phyloP scores from a whole-genome alignment of 2,329 filamentous ascomycete species.

The Akanthomyces muscarius region DNA sequence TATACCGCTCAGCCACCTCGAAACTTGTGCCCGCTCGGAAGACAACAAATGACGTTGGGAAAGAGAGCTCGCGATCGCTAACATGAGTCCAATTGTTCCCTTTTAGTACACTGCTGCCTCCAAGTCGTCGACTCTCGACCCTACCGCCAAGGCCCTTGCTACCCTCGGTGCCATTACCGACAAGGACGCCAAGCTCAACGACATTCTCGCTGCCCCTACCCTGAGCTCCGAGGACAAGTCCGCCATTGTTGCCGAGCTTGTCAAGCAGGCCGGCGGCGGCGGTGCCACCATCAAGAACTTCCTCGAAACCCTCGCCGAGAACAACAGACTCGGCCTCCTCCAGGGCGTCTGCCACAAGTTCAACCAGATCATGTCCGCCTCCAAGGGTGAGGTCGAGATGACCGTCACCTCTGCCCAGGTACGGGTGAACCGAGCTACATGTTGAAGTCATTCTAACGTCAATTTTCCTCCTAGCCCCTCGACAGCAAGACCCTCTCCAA shows the following conservation, averaged over 20 bases:
- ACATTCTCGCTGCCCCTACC: conserved; percentile 75
- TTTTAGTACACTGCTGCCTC: conserved; percentile 89
- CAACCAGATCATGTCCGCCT: conserved; percentile 76
- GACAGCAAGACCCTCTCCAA: conserved; percentile 82
- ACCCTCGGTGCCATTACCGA: conserved; percentile 68
- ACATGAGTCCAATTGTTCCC: conserved; percentile 28
- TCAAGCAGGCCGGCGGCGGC: conserved; percentile 72
- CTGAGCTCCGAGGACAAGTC: conserved; percentile 77
- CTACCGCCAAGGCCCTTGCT: conserved; percentile 74
- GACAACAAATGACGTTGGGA: neutral
- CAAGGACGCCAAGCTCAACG: conserved; percentile 75
- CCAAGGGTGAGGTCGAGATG: conserved; percentile 90
- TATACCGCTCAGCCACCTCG: conserved; percentile 4
- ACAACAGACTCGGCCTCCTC: conserved; percentile 88
- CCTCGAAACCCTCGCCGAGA: conserved; percentile 82
- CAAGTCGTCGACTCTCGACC: conserved; percentile 82
- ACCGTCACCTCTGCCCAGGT: conserved; percentile 86
- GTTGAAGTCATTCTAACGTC: conserved; percentile 23
- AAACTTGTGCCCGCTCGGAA: neutral
- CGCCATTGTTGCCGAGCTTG: conserved; percentile 79
- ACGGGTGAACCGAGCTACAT: conserved; percentile 30
- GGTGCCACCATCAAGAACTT: conserved; percentile 93
- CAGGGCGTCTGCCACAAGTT: conserved; percentile 86
- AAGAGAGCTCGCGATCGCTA: conserved; percentile 1
- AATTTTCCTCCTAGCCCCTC: conserved; percentile 57